phyloP scores from a whole-genome alignment of 305 asterid species.

The Stenogyne calaminthoides region DNA sequence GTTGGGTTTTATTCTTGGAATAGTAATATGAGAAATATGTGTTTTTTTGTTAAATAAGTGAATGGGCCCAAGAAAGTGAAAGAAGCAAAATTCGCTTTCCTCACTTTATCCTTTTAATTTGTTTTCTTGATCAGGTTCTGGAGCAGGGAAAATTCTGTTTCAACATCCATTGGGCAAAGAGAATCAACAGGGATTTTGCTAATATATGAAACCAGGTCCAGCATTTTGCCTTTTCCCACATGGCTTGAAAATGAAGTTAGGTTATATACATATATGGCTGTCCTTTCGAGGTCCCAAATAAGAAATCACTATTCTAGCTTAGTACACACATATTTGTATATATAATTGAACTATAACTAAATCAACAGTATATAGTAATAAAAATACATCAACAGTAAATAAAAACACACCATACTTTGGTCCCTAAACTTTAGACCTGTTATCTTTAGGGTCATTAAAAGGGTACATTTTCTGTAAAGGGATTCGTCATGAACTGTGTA shows the following conservation, averaged over 20 bases:
- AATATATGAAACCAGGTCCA: slow-evolving; percentile 35
- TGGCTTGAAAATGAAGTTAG: slow-evolving; percentile 41
- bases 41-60: neutral
- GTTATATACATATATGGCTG: neutral
- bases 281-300: slow-evolving; percentile 33
- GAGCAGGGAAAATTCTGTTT: slow-evolving; percentile 7
- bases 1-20: slow-evolving; percentile 15
- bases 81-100: slow-evolving; percentile 14
- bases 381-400: no score
- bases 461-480: no score
- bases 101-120: neutral
- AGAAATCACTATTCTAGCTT: slow-evolving; percentile 16
- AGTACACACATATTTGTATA: no score
- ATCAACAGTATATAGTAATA: no score
- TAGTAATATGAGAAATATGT: slow-evolving; percentile 19
- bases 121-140: slow-evolving; percentile 14
- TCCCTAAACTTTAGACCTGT: no score
- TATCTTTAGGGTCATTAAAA: no score
- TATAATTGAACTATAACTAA: no score
- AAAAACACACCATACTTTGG: no score
- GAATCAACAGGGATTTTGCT: slow-evolving; percentile 40
- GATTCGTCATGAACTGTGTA: no score
- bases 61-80: slow-evolving; percentile 35
- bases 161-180: slow-evolving; percentile 40
- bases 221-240: slow-evolving; percentile 35